Base-by-base conservation (phyloP, 148 eudicot genomes). In the Arctostaphylos glauca region DNA sequence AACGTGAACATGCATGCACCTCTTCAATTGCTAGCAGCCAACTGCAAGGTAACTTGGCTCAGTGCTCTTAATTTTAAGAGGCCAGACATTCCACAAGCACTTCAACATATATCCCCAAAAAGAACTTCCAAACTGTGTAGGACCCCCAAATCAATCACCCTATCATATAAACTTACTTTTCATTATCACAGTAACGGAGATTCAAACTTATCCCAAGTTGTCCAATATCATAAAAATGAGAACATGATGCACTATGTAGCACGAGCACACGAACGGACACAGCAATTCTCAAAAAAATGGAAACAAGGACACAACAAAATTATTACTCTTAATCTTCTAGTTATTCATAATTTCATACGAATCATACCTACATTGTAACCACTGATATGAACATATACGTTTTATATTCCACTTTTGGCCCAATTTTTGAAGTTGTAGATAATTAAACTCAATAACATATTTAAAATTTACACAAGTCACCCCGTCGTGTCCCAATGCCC, bases 161-260 rank as follows among this genome's bases (percentile, higher is more conserved):
- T 76, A 76, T 23, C 41, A 23, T 7, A 9, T 6, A 50, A 50
- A 5, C 77, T 16, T 48, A 46, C 64, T 77, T 55, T 53, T 13
- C 23, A n/a, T 21, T 7, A 59, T 18, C 52, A 41, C 55, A 55
- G 16, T 41, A 56, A 38, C 3, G 49, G 7, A 54, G 23, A 78
- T 43, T 78, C 81, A 58, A 43, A n/a, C 52, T 44, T 78, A 68
- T 43, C 70, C 14, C 38, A 18, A 79, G 50, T 43, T 78, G 19
- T 58, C 50, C 38, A 56, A 59, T 19, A 49, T 4, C 52, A 19
- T 31, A 43, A 6, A 77, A 54, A 41, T 19, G 64, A 8, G 10
- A 74, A 49, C 18, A 76, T 2, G 10, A 25, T 12, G 25, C 13
- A 64, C 70, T 10, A 64, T 64, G 41, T 23, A 64, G 25, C 70